These are phyloP conservation scores for Diaporthe australafricana DNA, from an alignment of 2,329 filamentous ascomycete species.

Conservation along the genomic window DNA sequence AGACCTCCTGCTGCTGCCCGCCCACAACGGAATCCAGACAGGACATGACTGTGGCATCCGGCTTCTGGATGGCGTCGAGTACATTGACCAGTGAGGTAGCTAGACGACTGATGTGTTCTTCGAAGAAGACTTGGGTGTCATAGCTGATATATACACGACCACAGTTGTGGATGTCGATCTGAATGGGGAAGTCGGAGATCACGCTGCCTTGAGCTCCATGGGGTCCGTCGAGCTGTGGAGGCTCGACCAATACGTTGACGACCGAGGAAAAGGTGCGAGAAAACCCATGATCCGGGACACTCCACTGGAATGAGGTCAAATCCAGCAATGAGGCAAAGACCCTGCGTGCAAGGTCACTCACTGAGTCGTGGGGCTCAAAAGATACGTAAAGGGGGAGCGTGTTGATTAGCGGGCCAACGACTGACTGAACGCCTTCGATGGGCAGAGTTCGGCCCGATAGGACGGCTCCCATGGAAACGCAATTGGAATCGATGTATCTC, in stretches of 20 bases:
- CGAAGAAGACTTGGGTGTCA: not conserved
- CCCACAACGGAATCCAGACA: not conserved
- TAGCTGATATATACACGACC: not conserved
- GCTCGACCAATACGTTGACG: not conserved
- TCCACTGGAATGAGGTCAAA: not conserved
- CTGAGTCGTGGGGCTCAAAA: not conserved
- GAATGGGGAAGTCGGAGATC: not conserved
- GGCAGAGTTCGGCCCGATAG: not conserved
- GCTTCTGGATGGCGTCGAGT: not conserved
- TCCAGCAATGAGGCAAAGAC: not conserved
- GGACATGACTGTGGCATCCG: not conserved
- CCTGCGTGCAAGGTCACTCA: not conserved
- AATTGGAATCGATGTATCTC: not conserved
- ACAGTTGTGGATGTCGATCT: not conserved
- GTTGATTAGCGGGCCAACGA: not conserved
- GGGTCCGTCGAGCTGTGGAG: no score
- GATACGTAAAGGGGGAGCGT: not conserved
- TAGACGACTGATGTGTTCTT: not conserved
- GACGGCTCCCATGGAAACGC: not conserved
- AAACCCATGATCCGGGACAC: not conserved
- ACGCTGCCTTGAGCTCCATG: not conserved
- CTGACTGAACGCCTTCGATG: not conserved
- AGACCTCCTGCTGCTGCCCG: not conserved
- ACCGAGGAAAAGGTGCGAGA: not conserved
- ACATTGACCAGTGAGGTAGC: not conserved